Conservation (phyloP, 2,329 filamentous ascomycete species). For the Alternaria ventricosa region DNA sequence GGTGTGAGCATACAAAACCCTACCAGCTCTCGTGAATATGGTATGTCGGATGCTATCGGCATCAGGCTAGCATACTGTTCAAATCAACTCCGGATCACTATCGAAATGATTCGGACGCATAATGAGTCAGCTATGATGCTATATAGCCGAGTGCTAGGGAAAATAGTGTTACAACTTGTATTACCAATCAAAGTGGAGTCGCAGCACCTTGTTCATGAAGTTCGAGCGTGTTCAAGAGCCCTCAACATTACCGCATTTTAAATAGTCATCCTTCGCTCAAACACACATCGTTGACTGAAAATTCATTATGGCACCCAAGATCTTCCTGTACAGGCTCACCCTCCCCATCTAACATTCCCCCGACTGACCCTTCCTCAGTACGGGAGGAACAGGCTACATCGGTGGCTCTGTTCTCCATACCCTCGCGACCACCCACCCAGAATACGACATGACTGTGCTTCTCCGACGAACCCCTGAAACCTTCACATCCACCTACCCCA, state of each 20-base stretch:
- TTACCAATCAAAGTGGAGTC: not conserved
- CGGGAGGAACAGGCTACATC: slow-evolving; percentile 61
- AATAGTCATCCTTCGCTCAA: no score
- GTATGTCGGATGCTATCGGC: no score
- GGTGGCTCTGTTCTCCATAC: slow-evolving; percentile 60
- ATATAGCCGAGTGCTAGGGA: not conserved
- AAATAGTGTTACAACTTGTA: not conserved
- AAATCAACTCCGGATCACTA: no score
- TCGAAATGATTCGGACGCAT: not conserved
- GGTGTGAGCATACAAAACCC: no score
- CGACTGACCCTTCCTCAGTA: slow-evolving; percentile 41
- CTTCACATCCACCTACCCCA: slow-evolving; percentile 46
- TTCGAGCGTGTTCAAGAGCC: not conserved
- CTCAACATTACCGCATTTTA: no score
- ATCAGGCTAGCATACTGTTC: no score
- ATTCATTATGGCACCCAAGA: slow-evolving; percentile 33
- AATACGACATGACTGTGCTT: slow-evolving; percentile 55
- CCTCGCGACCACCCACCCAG: slow-evolving; percentile 54
- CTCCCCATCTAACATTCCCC: no score
- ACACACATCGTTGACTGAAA: not conserved
- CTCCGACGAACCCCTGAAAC: slow-evolving; percentile 49
- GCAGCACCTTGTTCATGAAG: slow-evolving; percentile 11
- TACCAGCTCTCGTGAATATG: no score
- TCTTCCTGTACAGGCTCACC: slow-evolving; percentile 35
- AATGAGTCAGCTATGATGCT: not conserved